Evolutionary conservation across 73 alveolate species (phyloP).

Genomic region (Uronychia binucleata): DNA sequence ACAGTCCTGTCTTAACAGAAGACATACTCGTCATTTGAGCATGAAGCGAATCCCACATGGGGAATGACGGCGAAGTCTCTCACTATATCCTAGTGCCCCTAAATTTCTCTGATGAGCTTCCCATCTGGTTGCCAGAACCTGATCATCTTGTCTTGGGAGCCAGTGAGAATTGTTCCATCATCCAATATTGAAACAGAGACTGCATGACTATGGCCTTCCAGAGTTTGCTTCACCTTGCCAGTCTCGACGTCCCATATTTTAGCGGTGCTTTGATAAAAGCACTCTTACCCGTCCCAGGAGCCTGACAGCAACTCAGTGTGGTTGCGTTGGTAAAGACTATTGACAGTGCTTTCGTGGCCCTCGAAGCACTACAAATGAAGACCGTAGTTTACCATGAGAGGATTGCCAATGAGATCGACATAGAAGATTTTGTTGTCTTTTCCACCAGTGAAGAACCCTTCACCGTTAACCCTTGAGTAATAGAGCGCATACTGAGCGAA

Average conservation of each 20-base stretch:
- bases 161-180: constrained; percentile 86
- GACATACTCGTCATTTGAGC: constrained; percentile 90
- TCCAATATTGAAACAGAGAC: constrained; percentile 90
- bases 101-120: constrained; percentile 67
- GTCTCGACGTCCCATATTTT: constrained; percentile 94
- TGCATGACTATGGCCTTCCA: constrained; percentile 97
- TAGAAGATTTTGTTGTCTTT: constrained; percentile 89
- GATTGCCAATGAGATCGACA: constrained; percentile 88
- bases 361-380: constrained; percentile 33
- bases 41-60: constrained; percentile 87
- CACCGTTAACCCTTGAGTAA: constrained; percentile 7
- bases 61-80: constrained; percentile 84
- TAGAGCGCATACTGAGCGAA: constrained; percentile 18
- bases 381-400: constrained; percentile 54
- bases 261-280: constrained; percentile 72
- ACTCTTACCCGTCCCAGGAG: constrained; percentile 96
- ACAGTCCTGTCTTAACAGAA: constrained; percentile 31
- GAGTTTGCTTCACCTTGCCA: constrained; percentile 61
- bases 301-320: constrained; percentile 89
- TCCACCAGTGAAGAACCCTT: constrained; percentile 91
- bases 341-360: constrained; percentile 92
- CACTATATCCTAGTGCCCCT: constrained; percentile 96
- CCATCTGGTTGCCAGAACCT: constrained; percentile 82
- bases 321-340: constrained; percentile 72
- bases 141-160: constrained; percentile 91